phyloP scores from a whole-genome alignment of 1,284 basidiomycete species.

The Marasmius tenuissimus region DNA sequence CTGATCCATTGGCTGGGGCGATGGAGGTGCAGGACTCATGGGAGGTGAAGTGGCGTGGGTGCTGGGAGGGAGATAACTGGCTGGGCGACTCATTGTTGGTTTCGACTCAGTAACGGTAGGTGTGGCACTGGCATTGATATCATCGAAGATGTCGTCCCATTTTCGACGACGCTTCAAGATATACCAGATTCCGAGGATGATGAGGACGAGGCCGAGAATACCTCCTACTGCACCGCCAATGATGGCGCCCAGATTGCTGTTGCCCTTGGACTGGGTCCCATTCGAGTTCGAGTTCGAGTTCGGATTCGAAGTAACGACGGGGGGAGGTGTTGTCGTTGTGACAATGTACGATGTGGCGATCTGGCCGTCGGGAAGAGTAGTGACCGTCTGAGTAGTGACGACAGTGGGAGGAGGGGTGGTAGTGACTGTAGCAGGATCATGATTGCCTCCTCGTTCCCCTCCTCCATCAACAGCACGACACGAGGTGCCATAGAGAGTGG shows the following conservation, averaged over 20 bases:
- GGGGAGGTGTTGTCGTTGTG: constrained; percentile 25
- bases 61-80: background rate
- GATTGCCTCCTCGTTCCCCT: background rate
- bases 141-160: constrained; percentile 54
- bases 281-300: constrained; percentile 13
- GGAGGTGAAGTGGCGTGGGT: background rate
- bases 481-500: background rate
- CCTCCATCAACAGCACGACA: background rate
- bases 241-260: constrained; percentile 43
- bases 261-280: background rate
- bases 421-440: background rate
- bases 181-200: constrained; percentile 48
- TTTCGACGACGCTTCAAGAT: constrained; percentile 42
- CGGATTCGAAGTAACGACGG: background rate
- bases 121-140: constrained; percentile 19
- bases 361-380: constrained; percentile 35
- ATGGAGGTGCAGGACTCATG: background rate
- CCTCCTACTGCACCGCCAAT: constrained; percentile 55
- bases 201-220: constrained; percentile 42
- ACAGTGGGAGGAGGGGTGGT: constrained; percentile 17
- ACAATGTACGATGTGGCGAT: constrained; percentile 29
- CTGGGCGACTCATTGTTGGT: background rate
- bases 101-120: background rate
- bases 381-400: constrained; percentile 18
- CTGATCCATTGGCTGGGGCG: background rate